phyloP scores from a whole-genome alignment of 176 grass and related monocot species.

The Poa annua region DNA sequence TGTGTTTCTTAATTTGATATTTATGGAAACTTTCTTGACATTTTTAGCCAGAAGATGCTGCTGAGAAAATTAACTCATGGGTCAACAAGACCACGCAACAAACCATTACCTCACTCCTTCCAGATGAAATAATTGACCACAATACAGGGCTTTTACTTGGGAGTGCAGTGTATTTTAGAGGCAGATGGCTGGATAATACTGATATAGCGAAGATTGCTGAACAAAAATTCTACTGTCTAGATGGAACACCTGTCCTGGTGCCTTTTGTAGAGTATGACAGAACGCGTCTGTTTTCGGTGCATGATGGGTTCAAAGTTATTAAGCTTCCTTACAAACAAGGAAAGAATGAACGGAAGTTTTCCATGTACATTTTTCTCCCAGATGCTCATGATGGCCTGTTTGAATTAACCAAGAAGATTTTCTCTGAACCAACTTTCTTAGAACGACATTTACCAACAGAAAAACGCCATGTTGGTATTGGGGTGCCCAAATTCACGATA shows the following conservation, averaged over 20 bases:
- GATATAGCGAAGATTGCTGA: conserved; percentile 32
- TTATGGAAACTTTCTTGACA: conserved; percentile 20
- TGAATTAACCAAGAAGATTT: conserved; percentile 53
- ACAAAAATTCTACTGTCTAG: conserved; percentile 50
- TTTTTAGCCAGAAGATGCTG: conserved; percentile 45
- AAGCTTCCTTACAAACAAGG: conserved; percentile 59
- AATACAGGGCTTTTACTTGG: conserved; percentile 62
- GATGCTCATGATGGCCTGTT: conserved; percentile 54
- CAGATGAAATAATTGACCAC: conserved; percentile 38
- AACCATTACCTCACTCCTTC: conserved; percentile 28
- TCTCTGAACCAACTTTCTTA: conserved; percentile 44
- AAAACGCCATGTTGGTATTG: conserved; percentile 49
- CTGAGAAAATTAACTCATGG: conserved; percentile 46
- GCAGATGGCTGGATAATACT: conserved; percentile 43
- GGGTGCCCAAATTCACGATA: conserved; percentile 54
- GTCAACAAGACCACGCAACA: conserved; percentile 40
- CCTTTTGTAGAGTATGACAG: conserved; percentile 59
- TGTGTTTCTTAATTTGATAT: conserved; percentile 1
- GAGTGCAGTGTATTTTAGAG: conserved; percentile 52
- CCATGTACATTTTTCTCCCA: conserved; percentile 64
- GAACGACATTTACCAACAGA: conserved; percentile 52
- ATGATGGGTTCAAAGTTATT: conserved; percentile 58
- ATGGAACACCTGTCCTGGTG: conserved; percentile 44
- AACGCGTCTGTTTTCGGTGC: conserved; percentile 44
- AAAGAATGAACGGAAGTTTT: conserved; percentile 50